A percentile compares a stretch with the other conserved stretches of the same genome.
These are phyloP conservation scores for Comarum palustre DNA, from an alignment of 306 rosid genomes.

Conservation along the genomic window DNA sequence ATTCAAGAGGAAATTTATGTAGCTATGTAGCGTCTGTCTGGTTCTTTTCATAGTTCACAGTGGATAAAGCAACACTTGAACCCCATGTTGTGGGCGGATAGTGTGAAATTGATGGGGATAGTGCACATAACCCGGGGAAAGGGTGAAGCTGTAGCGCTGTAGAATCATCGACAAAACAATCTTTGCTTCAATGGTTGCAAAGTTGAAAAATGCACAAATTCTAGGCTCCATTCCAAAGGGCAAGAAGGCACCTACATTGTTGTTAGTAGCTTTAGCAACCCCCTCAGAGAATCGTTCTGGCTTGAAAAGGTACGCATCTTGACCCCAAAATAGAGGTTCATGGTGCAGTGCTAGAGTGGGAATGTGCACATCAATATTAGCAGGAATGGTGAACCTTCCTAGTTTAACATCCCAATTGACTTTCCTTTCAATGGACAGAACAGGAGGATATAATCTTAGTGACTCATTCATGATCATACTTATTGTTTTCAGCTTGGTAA, in stretches of 20 bases:
- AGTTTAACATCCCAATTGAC: constrained; percentile 20
- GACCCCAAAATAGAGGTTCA: constrained; percentile 29
- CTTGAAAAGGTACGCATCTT: constrained; percentile 27
- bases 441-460: constrained; percentile 27
- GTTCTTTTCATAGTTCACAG: not conserved
- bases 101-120: constrained; percentile 12
- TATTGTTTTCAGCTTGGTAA: constrained; percentile 23
- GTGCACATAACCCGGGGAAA: constrained; percentile 14
- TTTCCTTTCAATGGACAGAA: not conserved
- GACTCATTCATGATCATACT: constrained; percentile 28
- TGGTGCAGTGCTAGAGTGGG: constrained; percentile 19
- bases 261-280: constrained; percentile 18
- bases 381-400: constrained; percentile 22
- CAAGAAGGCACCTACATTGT: constrained; percentile 18
- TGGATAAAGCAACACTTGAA: constrained; percentile 18
- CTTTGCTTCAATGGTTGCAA: constrained; percentile 23
- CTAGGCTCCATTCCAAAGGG: constrained; percentile 31
- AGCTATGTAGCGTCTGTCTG: not conserved
- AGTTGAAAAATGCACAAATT: constrained; percentile 25
- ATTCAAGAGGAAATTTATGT: not conserved
- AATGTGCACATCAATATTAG: constrained; percentile 9
- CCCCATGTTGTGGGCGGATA: constrained; percentile 21
- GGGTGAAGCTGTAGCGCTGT: constrained; percentile 24
- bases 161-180: constrained; percentile 29
- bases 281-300: constrained; percentile 32